Evolutionary conservation across 208 protist species (phyloP), one percentile per base, ranked within the genome.

Genomic region (Trypanosomatidae sp.): DNA sequence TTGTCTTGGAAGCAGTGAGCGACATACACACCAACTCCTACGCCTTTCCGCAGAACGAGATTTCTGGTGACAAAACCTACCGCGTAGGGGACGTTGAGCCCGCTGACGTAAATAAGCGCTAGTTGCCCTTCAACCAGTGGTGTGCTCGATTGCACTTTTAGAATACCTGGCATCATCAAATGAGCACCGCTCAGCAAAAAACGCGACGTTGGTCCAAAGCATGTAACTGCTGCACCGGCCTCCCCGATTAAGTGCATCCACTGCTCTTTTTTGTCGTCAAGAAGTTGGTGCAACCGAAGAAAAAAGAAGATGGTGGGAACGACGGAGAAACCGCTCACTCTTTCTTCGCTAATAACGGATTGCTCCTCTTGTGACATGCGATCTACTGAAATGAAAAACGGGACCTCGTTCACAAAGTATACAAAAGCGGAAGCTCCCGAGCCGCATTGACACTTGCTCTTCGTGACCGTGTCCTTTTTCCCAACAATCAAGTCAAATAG

Each of bases 91-190:
- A 71, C 59, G 28, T 74, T 30, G 30, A 73, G 80, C 13, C 85
- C 82, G n/a, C 76, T 0, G 8, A 82, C 81, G 67, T 79, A 86
- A 71, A 92, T 68, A 0, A 87, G 73, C 3, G 78, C 73, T 22
- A 89, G 62, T 65, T 83, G 71, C 25, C 79, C 79, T 0, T 25
- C 70, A 0, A 43, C 41, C 5, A 66, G 0, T 39, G 75, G 36
- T 7, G 62, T 55, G 25, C 68, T 71, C 19, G 73, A 33, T 3
- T 72, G 17, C 1, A 67, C 44, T 44, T 59, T 58, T 17, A 86
- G 10, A 71, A 95, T 86, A 36, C 91, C 88, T 59, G 88, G 87
- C 60, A 91, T 94, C 91, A 95, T 95, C 41, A 95, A 74, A 76
- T 95, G 88, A 13, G 91, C 89, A 17, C 89, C 91, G 47, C 83